A percentile compares a stretch with the other conserved stretches of the same genome.
These are phyloP conservation scores for Neofusicoccum umdonicola DNA, from an alignment of 2,329 filamentous ascomycete species.

Conservation along the genomic window DNA sequence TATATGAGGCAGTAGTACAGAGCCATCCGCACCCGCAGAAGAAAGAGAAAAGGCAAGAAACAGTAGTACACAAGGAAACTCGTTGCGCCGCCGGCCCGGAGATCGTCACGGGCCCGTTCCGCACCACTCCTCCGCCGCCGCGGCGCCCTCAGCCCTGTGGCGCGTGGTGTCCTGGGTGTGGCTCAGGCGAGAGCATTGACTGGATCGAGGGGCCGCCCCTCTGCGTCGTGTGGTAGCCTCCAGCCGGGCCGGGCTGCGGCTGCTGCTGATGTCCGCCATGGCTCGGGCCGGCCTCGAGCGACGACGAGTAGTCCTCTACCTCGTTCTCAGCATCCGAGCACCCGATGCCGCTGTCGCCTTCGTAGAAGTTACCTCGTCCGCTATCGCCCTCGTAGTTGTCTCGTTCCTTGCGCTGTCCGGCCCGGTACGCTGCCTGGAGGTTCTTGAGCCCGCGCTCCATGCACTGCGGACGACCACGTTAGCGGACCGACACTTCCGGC, in stretches of 20 bases:
- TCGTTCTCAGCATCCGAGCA: conserved; percentile 49
- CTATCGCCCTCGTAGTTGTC: conserved; percentile 38
- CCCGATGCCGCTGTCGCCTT: conserved; percentile 70
- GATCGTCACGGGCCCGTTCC: background rate
- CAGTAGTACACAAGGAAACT: background rate
- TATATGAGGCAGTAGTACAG: conserved; percentile 12
- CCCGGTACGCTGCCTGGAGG: conserved; percentile 67
- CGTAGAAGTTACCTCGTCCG: conserved; percentile 28
- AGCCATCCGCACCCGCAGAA: background rate
- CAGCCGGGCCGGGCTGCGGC: conserved; percentile 44
- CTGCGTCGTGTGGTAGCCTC: conserved; percentile 19
- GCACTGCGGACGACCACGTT: conserved; percentile 52
- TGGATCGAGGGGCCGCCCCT: conserved; percentile 39
- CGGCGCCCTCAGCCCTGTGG: background rate
- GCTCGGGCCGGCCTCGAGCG: conserved; percentile 9
- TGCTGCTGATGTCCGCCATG: conserved; percentile 48
- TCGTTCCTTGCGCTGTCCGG: conserved; percentile 65
- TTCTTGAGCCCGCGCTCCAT: conserved; percentile 83
- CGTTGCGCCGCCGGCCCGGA: background rate
- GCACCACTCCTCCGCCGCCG: background rate
- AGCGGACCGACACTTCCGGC: conserved; percentile 40
- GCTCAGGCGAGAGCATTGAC: conserved; percentile 33
- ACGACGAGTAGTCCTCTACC: conserved; percentile 26
- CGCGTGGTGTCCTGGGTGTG: conserved; percentile 4
- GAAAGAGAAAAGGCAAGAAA: background rate